phyloP scores from a whole-genome alignment of 2,329 filamentous ascomycete species.

The Emericellopsis atlantica region DNA sequence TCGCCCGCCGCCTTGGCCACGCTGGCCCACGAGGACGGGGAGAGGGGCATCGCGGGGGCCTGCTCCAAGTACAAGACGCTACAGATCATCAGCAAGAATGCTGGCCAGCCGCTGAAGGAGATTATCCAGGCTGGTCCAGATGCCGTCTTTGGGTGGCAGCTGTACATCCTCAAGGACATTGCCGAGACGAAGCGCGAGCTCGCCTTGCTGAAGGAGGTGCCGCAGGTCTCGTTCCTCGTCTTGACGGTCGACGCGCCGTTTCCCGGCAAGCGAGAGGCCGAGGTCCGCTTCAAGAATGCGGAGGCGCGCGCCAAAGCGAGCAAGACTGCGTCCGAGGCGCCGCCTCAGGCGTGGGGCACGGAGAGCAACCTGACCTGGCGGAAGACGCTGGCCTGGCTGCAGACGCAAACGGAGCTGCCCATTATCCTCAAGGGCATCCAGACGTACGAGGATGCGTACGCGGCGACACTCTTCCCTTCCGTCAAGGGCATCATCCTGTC shows the following conservation, averaged over 20 bases:
- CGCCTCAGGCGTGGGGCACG: constrained; percentile 36
- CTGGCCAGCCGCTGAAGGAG: constrained; percentile 42
- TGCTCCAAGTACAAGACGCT: constrained; percentile 49
- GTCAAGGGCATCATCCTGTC: constrained; percentile 23
- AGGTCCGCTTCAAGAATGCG: constrained; percentile 36
- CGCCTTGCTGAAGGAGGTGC: constrained; percentile 53
- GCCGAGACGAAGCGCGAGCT: constrained; percentile 20
- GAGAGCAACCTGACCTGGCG: constrained; percentile 53
- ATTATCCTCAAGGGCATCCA: constrained; percentile 24
- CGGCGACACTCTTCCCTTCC: constrained; percentile 15
- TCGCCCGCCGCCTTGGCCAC: constrained; percentile 18
- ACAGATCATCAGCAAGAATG: constrained; percentile 52
- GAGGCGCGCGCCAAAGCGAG: constrained; percentile 31
- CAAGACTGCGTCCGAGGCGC: no score
- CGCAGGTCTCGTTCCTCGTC: constrained; percentile 49
- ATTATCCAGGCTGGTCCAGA: constrained; percentile 22
- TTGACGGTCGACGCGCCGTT: constrained; percentile 47
- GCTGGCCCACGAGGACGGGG: constrained; percentile 28
- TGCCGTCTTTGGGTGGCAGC: constrained; percentile 44
- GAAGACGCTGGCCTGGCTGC: constrained; percentile 21
- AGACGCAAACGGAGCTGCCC: constrained; percentile 17
- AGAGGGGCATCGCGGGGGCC: constrained; percentile 24
- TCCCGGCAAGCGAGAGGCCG: constrained; percentile 38
- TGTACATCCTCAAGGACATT: constrained; percentile 47
- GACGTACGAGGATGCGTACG: constrained; percentile 22